Evolutionary conservation across 768 basidiomycete species (phyloP), one percentile per base, ranked within the genome.

Genomic region (Hydnum rufescens): DNA sequence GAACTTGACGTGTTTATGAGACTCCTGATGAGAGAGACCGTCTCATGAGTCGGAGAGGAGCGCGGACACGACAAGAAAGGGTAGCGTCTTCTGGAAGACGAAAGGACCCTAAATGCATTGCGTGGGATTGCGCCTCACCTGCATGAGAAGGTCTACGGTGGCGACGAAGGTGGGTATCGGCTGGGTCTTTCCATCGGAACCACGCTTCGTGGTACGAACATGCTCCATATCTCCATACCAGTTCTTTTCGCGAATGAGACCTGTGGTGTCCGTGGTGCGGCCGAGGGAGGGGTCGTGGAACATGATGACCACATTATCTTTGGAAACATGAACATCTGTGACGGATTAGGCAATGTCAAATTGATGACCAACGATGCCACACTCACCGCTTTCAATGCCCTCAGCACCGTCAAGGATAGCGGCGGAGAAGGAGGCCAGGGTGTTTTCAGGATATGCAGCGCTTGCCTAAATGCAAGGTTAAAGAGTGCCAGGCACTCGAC

Each of bases 321-420:
- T 67, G 32, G 92, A 87, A 60, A 93, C 82, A 66, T 96, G 92
- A 60, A 96, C 88, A 76, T 95, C 92, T 93, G 75, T n/a, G n/a
- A n/a, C n/a, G n/a, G n/a, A n/a, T n/a, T n/a, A n/a, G 22, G 36
- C 36, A 39, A 39, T 13, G 36, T 13, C 13, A 39, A 13, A 39
- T 39, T 39, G 36, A 39, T 39, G 36, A 23, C n/a, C 22, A 32
- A 47, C 39, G 51, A n/a, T 22, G 31, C 39, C 5, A 3, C 13
- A 39, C 36, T 39, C 36, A 71, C 95, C 93, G 65, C 87, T 90
- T 75, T 99, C 93, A 61, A 99, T 93, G 57, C 78, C 92, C 64
- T 99, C 89, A 46, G 89, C 82, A 56, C 93, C 93, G 68, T 95
- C 92, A 13, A 13, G 36, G 36, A 39, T 39, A 22, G 46, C 78